Percentiles rank a stretch among this genome's conserved stretches.
These are phyloP conservation scores for Stellera chamaejasme DNA, from an alignment of 345 rosid genomes.

Conservation along the genomic window DNA sequence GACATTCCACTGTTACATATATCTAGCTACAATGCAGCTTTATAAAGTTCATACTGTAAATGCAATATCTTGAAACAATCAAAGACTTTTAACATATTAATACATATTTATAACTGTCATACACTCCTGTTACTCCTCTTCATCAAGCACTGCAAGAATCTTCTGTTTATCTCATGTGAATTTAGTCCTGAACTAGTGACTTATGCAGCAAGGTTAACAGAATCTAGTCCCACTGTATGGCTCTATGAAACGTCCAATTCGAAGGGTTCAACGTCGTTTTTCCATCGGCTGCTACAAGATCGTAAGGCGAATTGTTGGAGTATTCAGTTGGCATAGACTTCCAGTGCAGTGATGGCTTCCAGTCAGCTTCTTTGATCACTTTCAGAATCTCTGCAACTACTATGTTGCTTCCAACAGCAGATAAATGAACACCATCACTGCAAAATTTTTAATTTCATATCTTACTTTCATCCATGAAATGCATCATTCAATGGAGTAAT, in stretches of 20 bases:
- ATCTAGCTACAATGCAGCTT: too few relatives aligned
- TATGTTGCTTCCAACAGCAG: slow-evolving; percentile 82
- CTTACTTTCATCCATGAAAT: too few relatives aligned
- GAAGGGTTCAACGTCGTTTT: slow-evolving; percentile 63
- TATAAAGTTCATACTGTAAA: too few relatives aligned
- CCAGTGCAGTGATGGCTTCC: slow-evolving; percentile 92
- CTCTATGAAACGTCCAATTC: slow-evolving; percentile 81
- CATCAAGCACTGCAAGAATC: too few relatives aligned
- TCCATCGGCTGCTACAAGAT: slow-evolving; percentile 81
- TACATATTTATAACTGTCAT: too few relatives aligned
- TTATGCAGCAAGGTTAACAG: neutral
- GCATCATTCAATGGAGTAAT: too few relatives aligned
- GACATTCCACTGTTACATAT: too few relatives aligned
- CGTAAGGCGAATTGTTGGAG: slow-evolving; percentile 59
- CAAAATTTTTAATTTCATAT: neutral
- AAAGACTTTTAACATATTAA: too few relatives aligned
- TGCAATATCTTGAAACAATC: too few relatives aligned
- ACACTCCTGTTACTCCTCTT: too few relatives aligned
- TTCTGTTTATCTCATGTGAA: too few relatives aligned
- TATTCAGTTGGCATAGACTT: slow-evolving; percentile 86
- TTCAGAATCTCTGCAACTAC: slow-evolving; percentile 78
- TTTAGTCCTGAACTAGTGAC: too few relatives aligned
- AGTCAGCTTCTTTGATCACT: slow-evolving; percentile 69
- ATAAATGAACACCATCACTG: slow-evolving; percentile 88
- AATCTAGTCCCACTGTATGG: slow-evolving; percentile 60